Conservation (phyloP, 2,329 filamentous ascomycete species). For the Lachnellula arida region DNA sequence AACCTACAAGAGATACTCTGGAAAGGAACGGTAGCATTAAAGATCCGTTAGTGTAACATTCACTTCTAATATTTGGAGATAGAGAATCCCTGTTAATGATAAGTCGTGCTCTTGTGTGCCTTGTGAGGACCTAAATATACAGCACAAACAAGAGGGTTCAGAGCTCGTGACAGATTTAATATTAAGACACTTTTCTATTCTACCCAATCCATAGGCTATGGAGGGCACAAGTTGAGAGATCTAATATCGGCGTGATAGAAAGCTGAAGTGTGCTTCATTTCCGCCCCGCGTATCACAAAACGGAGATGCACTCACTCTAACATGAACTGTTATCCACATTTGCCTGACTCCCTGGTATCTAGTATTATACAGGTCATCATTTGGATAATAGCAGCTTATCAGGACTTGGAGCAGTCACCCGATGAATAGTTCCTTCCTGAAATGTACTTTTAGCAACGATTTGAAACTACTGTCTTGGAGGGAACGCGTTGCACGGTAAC, state of each 20-base stretch:
- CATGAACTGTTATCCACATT: too few relatives aligned
- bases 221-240: too few relatives aligned
- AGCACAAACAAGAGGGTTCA: neutral
- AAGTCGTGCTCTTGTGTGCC: neutral
- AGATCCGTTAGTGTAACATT: neutral
- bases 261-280: neutral
- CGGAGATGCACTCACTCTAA: too few relatives aligned
- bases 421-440: neutral
- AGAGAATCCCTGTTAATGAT: neutral
- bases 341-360: too few relatives aligned
- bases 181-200: too few relatives aligned
- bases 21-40: neutral
- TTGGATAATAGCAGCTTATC: too few relatives aligned
- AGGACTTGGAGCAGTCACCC: too few relatives aligned
- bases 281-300: neutral
- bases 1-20: too few relatives aligned
- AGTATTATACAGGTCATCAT: too few relatives aligned
- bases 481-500: conserved; percentile 8
- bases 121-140: neutral
- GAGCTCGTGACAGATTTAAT: neutral
- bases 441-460: too few relatives aligned
- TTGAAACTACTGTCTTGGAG: too few relatives aligned
- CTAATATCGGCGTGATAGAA: neutral
- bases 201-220: too few relatives aligned
- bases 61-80: neutral